Base-by-base conservation (phyloP, 352 stramenopile species). In the Phytophthora ohioensis region DNA sequence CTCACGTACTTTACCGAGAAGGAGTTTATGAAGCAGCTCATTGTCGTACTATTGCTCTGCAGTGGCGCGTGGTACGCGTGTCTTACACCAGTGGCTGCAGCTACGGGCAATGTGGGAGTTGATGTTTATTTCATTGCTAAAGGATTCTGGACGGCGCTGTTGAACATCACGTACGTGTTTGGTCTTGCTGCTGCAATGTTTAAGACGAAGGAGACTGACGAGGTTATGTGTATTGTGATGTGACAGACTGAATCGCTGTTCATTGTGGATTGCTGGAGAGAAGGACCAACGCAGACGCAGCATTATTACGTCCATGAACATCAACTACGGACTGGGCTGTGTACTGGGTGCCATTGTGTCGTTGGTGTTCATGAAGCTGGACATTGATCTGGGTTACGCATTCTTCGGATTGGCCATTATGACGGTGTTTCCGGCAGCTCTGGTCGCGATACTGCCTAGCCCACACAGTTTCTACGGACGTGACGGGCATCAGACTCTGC, bases 71-170 rank as follows among this genome's bases (percentile, higher is more conserved):
- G 86, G 86, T 93, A 91, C 70, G 82, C 81, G 43, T 90, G 82
- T 60, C 70, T 93, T 2, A 67, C 82, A 8, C 71, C 82, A 0
- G 71, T 92, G 10, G 86, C 86, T n/a, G 84, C 78, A 10, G 76
- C 81, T 5, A 84, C 78, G 12, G 86, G 84, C 27, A 92, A 82
- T 51, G 72, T 93, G 9, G 84, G 86, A 31, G 82, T 92, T 15
- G 77, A 75, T n/a, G 54, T 90, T 21, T 90, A 82, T 59, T 92
- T 92, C 58, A 91, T 93, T 51, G 81, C 81, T 32, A 93, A 93
- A 60, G 86, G 86, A 30, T 82, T 88, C 47, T 92, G 82, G 84
- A 87, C 79, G 10, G 82, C 86, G 13, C 79, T 93, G 43, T 69
- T 93, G 31, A 93, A 93, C 63, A 93, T 93, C 62, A 83, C 84